These are phyloP conservation scores for Scenedesmus sp. DNA, from an alignment of 163 green algal genomes.

Conservation along the genomic window DNA sequence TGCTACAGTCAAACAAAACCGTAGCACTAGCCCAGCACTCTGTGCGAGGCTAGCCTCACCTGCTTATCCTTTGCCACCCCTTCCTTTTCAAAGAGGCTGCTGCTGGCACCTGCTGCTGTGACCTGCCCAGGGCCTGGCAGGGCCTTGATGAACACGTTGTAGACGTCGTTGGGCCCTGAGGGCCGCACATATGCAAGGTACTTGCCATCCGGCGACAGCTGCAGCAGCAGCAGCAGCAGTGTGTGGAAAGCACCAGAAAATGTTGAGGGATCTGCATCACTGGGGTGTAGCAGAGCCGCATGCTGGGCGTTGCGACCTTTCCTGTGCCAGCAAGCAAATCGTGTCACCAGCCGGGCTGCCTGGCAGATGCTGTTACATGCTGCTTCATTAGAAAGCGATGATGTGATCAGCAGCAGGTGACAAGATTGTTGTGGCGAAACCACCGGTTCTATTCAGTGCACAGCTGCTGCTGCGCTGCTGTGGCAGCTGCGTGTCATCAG, in stretches of 20 bases:
- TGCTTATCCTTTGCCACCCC: neutral
- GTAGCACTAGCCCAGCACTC: neutral
- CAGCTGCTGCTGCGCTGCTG: neutral
- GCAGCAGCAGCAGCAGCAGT: slow-evolving; percentile 13
- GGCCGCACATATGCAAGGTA: slow-evolving; percentile 42
- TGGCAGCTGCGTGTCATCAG: neutral
- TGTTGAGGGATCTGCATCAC: neutral
- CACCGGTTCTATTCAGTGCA: neutral
- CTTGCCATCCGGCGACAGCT: slow-evolving; percentile 45
- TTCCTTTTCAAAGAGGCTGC: slow-evolving; percentile 30
- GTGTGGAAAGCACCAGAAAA: neutral
- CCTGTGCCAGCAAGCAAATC: neutral
- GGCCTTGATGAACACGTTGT: slow-evolving; percentile 51
- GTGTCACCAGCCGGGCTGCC: neutral
- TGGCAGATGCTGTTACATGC: neutral
- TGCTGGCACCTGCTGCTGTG: neutral
- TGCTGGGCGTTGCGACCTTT: neutral
- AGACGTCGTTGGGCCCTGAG: slow-evolving; percentile 8
- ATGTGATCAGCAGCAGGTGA: too few relatives aligned
- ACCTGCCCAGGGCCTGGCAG: neutral
- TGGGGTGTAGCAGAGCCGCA: neutral
- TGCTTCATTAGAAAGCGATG: neutral
- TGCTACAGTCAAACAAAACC: neutral
- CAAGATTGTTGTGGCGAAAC: neutral
- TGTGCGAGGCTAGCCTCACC: neutral